These are phyloP conservation scores for Davidsoniella australis DNA, from an alignment of 2,329 filamentous ascomycete genomes.

Conservation along the genomic window DNA sequence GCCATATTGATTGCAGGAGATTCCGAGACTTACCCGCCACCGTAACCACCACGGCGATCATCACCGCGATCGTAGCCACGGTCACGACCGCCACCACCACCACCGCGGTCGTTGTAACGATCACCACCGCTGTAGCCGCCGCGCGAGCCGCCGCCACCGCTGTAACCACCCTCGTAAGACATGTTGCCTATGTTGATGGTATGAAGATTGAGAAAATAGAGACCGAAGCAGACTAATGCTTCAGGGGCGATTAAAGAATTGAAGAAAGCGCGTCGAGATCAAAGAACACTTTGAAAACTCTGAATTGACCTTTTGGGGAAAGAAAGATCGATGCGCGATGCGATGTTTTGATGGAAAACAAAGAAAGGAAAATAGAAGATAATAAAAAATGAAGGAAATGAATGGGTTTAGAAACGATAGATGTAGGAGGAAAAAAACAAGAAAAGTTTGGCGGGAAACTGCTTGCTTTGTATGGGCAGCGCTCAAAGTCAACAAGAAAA, in stretches of 20 bases:
- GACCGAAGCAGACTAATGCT: background rate
- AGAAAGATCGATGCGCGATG: conserved; percentile 7
- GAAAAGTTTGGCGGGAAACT: too few relatives aligned
- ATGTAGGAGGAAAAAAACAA: too few relatives aligned
- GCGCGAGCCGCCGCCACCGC: conserved; percentile 19
- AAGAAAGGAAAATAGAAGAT: too few relatives aligned
- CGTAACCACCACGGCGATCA: conserved; percentile 15
- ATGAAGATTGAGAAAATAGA: background rate
- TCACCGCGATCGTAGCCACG: conserved; percentile 29
- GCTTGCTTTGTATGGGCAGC: too few relatives aligned
- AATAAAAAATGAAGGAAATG: conserved; percentile 1
- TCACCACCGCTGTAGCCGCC: conserved; percentile 18
- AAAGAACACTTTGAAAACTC: conserved; percentile 6
- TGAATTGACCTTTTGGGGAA: background rate
- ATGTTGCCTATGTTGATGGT: conserved; percentile 14
- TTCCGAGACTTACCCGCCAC: conserved; percentile 22
- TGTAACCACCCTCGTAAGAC: conserved; percentile 27
- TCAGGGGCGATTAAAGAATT: background rate
- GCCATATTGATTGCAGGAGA: background rate
- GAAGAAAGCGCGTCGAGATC: conserved; percentile 5
- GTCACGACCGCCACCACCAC: conserved; percentile 19
- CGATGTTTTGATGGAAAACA: conserved; percentile 1
- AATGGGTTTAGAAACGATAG: background rate
- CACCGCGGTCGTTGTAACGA: conserved; percentile 17
- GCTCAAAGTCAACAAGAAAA: too few relatives aligned